Conservation (phyloP, 1,284 basidiomycete genomes). For the Tilletia caries region DNA sequence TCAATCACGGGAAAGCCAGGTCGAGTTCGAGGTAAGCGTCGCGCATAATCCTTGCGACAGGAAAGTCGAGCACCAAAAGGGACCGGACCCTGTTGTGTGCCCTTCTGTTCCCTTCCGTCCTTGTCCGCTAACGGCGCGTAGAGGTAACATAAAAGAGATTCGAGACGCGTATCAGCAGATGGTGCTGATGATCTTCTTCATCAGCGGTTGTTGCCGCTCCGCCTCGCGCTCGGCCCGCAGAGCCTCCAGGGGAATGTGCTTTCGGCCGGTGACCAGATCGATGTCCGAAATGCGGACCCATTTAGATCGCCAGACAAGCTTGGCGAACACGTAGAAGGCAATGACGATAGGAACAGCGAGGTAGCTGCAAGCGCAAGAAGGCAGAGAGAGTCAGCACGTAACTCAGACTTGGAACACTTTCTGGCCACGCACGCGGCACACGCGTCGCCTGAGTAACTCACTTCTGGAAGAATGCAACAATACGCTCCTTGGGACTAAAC, state of each 20-base stretch:
- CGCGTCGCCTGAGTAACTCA: background rate
- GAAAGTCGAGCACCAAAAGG: too few relatives aligned
- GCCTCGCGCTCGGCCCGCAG: slow-evolving; percentile 48
- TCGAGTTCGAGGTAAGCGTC: too few relatives aligned
- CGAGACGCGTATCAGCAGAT: background rate
- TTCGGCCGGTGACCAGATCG: slow-evolving; percentile 49
- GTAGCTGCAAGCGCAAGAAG: slow-evolving; percentile 37
- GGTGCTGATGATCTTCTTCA: slow-evolving; percentile 11
- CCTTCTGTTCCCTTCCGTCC: too few relatives aligned
- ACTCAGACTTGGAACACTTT: too few relatives aligned
- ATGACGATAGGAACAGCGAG: slow-evolving; percentile 50
- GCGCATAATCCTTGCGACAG: too few relatives aligned
- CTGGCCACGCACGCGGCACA: background rate
- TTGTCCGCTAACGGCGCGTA: too few relatives aligned
- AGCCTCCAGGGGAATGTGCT: slow-evolving; percentile 36
- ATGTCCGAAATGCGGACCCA: slow-evolving; percentile 39
- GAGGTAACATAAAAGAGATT: too few relatives aligned
- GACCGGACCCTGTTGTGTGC: too few relatives aligned
- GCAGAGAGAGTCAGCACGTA: background rate
- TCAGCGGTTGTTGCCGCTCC: slow-evolving; percentile 27
- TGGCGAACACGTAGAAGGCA: slow-evolving; percentile 19
- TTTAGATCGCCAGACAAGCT: slow-evolving; percentile 9
- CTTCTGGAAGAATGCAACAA: slow-evolving; percentile 57
- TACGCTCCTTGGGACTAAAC: slow-evolving; percentile 41
- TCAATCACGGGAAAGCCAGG: too few relatives aligned